Conservation (phyloP, 176 grass and related monocot species). For the Stipa capillata region DNA sequence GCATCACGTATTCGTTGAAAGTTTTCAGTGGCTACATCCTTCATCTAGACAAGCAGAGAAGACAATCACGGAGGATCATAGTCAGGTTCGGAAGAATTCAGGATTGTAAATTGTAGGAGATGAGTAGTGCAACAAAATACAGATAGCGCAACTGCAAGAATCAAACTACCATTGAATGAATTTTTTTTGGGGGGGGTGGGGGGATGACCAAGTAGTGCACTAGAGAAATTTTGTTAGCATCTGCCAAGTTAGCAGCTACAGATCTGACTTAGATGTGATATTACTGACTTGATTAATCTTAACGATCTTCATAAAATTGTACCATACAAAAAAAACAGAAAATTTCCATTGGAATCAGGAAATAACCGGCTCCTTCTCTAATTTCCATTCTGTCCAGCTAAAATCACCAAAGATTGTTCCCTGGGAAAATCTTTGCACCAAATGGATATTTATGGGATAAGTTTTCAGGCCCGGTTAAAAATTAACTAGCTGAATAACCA, state of each 20-base stretch:
- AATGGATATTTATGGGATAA: background rate
- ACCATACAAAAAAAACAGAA: background rate
- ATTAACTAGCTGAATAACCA: background rate
- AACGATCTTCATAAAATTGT: background rate
- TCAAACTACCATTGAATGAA: background rate
- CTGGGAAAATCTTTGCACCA: background rate
- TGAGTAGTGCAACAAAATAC: slow-evolving; percentile 4
- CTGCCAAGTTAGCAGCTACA: too few relatives aligned
- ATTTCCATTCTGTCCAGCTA: too few relatives aligned
- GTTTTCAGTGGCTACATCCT: slow-evolving; percentile 94
- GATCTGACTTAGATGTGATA: too few relatives aligned
- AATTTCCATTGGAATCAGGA: too few relatives aligned
- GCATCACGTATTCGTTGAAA: slow-evolving; percentile 90
- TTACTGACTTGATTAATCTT: too few relatives aligned
- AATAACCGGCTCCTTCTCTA: background rate
- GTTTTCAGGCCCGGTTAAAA: background rate
- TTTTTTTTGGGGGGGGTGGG: too few relatives aligned
- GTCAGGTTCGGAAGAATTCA: slow-evolving; percentile 7
- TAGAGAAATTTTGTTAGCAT: too few relatives aligned
- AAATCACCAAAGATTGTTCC: background rate
- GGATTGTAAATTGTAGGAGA: background rate
- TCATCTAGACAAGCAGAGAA: slow-evolving; percentile 57
- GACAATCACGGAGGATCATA: slow-evolving; percentile 8
- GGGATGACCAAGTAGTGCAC: too few relatives aligned
- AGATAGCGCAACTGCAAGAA: slow-evolving; percentile 4